Evolutionary conservation across 2,329 filamentous ascomycete genomes (phyloP).

Genomic region (Emmonsia crescens): DNA sequence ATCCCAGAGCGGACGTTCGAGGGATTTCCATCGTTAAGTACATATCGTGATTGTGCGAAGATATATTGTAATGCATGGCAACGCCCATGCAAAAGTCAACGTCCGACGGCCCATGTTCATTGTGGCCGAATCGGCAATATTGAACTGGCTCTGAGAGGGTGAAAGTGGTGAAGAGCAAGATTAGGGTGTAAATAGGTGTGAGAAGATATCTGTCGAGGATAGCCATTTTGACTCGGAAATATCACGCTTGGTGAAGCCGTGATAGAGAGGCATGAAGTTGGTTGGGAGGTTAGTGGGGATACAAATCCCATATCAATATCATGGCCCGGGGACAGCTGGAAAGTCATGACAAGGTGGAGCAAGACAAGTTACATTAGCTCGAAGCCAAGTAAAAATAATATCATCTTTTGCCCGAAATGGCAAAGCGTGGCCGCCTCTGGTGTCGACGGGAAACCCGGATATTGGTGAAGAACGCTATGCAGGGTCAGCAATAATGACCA

Average conservation of each 20-base stretch:
- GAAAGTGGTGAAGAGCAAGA: neutral
- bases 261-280: neutral
- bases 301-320: neutral
- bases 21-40: neutral
- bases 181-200: neutral
- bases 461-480: neutral
- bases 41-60: neutral
- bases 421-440: neutral
- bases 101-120: neutral
- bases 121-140: neutral
- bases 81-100: slow-evolving; percentile 3
- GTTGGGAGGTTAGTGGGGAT: neutral
- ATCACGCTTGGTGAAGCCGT: neutral
- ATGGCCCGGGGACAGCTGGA: neutral
- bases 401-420: neutral
- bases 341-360: neutral
- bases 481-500: neutral
- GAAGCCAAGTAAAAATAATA: neutral
- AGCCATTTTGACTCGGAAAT: neutral
- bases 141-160: neutral
- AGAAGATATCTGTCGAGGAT: neutral
- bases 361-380: neutral
- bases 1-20: neutral
- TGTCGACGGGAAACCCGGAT: neutral
- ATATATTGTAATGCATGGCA: neutral